Conservation (phyloP, 192 early-diverging fungal species). For the Radiomyces spectabilis region DNA sequence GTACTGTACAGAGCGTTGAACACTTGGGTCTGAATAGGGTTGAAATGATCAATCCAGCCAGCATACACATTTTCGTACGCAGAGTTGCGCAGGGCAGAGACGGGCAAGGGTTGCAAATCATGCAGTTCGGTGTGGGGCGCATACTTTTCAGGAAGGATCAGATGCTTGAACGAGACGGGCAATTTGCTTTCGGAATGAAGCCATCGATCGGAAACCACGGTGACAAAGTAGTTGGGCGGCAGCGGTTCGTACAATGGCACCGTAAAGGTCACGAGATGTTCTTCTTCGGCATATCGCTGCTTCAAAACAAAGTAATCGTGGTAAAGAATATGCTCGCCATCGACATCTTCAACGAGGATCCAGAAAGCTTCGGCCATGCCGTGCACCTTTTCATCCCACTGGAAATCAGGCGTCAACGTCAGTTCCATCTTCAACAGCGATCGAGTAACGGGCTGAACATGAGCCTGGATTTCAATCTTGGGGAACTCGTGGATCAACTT, state of each 20-base stretch:
- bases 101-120: constrained; percentile 87
- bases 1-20: constrained; percentile 85
- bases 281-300: constrained; percentile 71
- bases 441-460: constrained; percentile 90
- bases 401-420: constrained; percentile 89
- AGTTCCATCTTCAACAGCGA: constrained; percentile 87
- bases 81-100: constrained; percentile 67
- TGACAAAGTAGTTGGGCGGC: constrained; percentile 95
- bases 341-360: constrained; percentile 92
- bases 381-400: constrained; percentile 84
- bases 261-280: constrained; percentile 85
- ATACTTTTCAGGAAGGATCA: constrained; percentile 89
- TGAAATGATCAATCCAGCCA: constrained; percentile 61
- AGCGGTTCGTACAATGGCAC: constrained; percentile 88
- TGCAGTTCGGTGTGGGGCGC: constrained; percentile 91
- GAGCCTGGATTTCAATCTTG: constrained; percentile 79
- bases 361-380: constrained; percentile 87
- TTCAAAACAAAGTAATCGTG: constrained; percentile 91
- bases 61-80: constrained; percentile 67
- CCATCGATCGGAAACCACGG: constrained; percentile 93
- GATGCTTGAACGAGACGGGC: constrained; percentile 88
- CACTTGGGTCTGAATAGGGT: constrained; percentile 93
- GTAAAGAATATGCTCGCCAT: constrained; percentile 82
- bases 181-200: constrained; percentile 84
- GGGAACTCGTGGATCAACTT: constrained; percentile 92